Base-by-base conservation (phyloP, 2,329 filamentous ascomycete genomes). In the Ophiostoma piceae region DNA sequence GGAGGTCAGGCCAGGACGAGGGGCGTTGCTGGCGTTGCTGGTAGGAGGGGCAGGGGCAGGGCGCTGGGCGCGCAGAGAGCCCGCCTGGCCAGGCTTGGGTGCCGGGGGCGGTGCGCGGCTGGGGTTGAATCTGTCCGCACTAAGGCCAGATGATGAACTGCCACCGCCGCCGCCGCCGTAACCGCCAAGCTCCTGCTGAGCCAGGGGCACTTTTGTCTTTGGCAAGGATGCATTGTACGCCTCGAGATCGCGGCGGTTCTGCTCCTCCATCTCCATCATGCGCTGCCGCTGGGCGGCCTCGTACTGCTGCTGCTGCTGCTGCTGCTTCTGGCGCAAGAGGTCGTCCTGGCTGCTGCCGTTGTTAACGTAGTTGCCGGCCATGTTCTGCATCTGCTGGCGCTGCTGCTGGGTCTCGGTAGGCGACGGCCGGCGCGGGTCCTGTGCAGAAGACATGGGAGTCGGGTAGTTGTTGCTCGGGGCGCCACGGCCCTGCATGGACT, bases 161-260 rank as follows among this genome's bases (percentile, higher is more conserved):
- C 83, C 81, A 72, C 87, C 84, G 72, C 83, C 81, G 64, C 83
- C 81, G 72, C 87, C 84, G 72, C 86, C 84, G 72, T 87, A 90
- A 41, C 89, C 89, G 70, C 92, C 92, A 74, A 98, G 82, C 79
- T 98, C 95, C 79, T 97, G 94, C 78, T 98, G 92, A 41, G 94
- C 93, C 74, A 95, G 76, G 2, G 92, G 92, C 12, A 88, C 81
- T 77, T 92, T 92, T 73, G 85, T 89, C 82, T 96, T 91, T 41
- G 93, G 94, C 71, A 97, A 81, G 32, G 92, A 92, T 47, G 92
- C 91, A 78, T 98, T 97, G 79, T 97, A 97, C 22, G 88, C 92
- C 77, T 95, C 93, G 74, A 92, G 84, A 68, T 97, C 92, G 73
- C 90, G 87, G 69, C 91, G 85, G 69, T 85, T 85, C 75, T 89